Evolutionary conservation across 345 rosid species (phyloP).

Genomic region (Diplotaxis tenuifolia): DNA sequence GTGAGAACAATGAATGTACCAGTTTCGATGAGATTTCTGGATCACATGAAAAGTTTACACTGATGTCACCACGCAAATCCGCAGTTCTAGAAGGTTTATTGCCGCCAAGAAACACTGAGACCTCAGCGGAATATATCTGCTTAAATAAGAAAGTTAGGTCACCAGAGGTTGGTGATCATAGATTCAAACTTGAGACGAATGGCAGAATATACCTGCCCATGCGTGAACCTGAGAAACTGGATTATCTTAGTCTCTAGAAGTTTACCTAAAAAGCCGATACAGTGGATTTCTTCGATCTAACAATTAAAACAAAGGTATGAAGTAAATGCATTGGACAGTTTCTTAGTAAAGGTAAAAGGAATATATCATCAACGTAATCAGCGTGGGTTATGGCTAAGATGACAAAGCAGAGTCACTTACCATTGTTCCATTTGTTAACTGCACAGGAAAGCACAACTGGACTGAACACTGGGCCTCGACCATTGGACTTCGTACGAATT

Average conservation of each 20-base stretch:
- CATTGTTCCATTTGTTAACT: slow-evolving; percentile 75
- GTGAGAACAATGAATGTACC: slow-evolving; percentile 38
- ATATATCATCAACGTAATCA: neutral
- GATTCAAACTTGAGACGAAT: neutral
- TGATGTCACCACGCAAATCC: slow-evolving; percentile 81
- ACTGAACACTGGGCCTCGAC: slow-evolving; percentile 92
- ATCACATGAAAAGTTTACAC: slow-evolving; percentile 86
- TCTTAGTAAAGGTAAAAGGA: slow-evolving; percentile 1
- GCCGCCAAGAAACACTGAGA: slow-evolving; percentile 79
- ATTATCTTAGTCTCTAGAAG: slow-evolving; percentile 80
- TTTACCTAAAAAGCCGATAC: slow-evolving; percentile 69
- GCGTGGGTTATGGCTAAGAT: slow-evolving; percentile 6
- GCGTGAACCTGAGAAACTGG: slow-evolving; percentile 88
- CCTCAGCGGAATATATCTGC: slow-evolving; percentile 84
- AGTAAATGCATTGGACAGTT: neutral
- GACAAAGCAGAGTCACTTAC: slow-evolving; percentile 42
- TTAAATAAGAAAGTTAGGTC: slow-evolving; percentile 22
- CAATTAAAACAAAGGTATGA: slow-evolving; percentile 22
- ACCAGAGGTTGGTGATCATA: slow-evolving; percentile 10
- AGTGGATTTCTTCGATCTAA: slow-evolving; percentile 81
- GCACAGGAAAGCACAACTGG: slow-evolving; percentile 84
- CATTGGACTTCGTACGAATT: slow-evolving; percentile 84
- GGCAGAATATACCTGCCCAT: slow-evolving; percentile 66
- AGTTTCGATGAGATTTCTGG: slow-evolving; percentile 79
- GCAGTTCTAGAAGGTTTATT: slow-evolving; percentile 87